Base-by-base conservation (phyloP, 2,329 filamentous ascomycete genomes). In the Sordariomycetes sp. region DNA sequence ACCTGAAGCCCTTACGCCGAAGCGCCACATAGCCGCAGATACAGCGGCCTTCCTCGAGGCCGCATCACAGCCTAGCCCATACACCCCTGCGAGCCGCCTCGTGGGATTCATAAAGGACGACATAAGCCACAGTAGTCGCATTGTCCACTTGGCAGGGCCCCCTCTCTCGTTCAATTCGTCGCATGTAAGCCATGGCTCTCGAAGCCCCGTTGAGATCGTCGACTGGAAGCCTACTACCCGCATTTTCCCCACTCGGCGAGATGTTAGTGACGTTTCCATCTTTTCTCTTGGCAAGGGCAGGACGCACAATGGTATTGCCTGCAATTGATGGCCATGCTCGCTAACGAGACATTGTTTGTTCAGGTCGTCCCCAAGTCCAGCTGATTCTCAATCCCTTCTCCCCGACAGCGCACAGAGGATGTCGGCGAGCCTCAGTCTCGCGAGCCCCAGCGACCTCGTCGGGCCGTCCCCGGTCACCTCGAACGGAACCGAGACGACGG, bases 391-490 rank as follows among this genome's bases (percentile, higher is more conserved):
- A 59, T 75, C 74, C 45, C 75, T 81, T 32, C 79, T 76, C 59
- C 79, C 80, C 28, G 71, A 71, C 61, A 77, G 77, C 34, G 73
- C 74, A 55, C 69, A 75, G 59, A 73, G 75, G 54, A 66, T 77
- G 25, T 69, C 74, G 39, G 77, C 79, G 48, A 75, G 71, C 64
- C 75, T 86, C 75, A 69, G 80, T 67, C 63, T 82, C 36, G 72
- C 81, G 69, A 79, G 82, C 70, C 77, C 86, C 60, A 85, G 78
- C 66, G 84, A 87, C 63, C 80, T 85, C 62, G 85, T 90, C 56
- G 88, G 89, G 48, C 89, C 89, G 10, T 92, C 89, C 20, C 89
- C 89, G 8, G 88, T 92, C 25, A 90, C 90, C 55, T 94, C 89
- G 45, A 91, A 88, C 67, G 87, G 88, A 59, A 94, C 89, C 25